Conservation (phyloP, 306 rosid species). For the Sindora glabra region DNA sequence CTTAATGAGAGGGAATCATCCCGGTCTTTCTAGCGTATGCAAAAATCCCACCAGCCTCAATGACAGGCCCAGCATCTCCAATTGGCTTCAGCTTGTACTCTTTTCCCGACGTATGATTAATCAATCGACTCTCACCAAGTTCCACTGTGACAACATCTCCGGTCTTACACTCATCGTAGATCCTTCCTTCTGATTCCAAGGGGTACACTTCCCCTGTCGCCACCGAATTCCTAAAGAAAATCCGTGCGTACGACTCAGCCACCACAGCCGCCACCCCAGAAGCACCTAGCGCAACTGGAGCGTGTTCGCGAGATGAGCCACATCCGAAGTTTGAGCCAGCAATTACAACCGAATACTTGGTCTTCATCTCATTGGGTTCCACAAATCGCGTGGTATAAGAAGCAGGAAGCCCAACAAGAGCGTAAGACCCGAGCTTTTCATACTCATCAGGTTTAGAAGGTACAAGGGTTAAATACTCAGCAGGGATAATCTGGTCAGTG, state of each 20-base stretch:
- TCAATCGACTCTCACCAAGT: constrained; percentile 57
- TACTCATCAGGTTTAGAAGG: constrained; percentile 91
- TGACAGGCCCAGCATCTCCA: constrained; percentile 92
- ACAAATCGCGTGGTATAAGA: constrained; percentile 55
- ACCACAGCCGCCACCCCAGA: constrained; percentile 75
- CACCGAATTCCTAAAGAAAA: constrained; percentile 87
- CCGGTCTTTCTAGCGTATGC: constrained; percentile 89
- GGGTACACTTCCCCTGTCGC: constrained; percentile 78
- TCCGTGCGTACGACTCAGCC: constrained; percentile 82
- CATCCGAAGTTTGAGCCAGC: constrained; percentile 91
- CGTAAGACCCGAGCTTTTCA: constrained; percentile 83
- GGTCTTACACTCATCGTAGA: constrained; percentile 55
- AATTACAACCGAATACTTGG: constrained; percentile 62
- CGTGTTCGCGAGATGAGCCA: constrained; percentile 97
- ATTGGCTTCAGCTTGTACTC: constrained; percentile 79
- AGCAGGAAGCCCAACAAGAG: constrained; percentile 82
- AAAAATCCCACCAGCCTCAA: constrained; percentile 87
- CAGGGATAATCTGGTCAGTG: constrained; percentile 96
- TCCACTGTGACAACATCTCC: constrained; percentile 81
- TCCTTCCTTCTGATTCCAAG: constrained; percentile 42
- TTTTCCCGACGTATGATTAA: constrained; percentile 81
- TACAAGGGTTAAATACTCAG: constrained; percentile 79
- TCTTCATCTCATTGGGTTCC: constrained; percentile 49
- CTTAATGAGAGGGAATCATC: constrained; percentile 60
- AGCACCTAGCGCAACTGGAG: constrained; percentile 92